These are phyloP conservation scores for Aspergillus ruber DNA, from an alignment of 2,329 filamentous ascomycete species.

Conservation along the genomic window DNA sequence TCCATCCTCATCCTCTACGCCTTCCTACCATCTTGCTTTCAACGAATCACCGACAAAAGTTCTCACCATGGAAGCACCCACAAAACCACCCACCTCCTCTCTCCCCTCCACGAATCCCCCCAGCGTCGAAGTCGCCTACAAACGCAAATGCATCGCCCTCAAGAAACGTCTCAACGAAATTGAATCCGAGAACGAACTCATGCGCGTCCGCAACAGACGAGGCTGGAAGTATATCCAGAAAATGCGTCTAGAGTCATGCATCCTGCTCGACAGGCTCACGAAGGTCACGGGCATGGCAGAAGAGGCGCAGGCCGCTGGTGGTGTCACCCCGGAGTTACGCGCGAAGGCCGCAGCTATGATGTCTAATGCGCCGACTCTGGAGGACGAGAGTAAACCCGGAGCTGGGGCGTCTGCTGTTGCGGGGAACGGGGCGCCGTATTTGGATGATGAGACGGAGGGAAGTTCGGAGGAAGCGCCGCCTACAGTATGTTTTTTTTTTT, in stretches of 20 bases:
- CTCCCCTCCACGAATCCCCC: constrained; percentile 56
- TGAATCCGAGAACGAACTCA: constrained; percentile 82
- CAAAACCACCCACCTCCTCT: constrained; percentile 16
- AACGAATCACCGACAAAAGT: neutral
- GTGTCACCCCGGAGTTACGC: constrained; percentile 30
- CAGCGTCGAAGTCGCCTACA: constrained; percentile 91
- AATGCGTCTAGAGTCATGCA: constrained; percentile 60
- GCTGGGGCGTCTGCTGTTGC: constrained; percentile 5
- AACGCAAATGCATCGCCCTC: constrained; percentile 90
- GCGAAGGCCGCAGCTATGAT: constrained; percentile 30
- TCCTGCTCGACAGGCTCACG: constrained; percentile 36
- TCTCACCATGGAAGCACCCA: constrained; percentile 23
- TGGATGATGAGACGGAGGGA: constrained; percentile 39
- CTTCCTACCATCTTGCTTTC: neutral
- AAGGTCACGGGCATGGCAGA: constrained; percentile 38
- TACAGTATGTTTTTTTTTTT: constrained; percentile 25
- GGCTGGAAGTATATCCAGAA: constrained; percentile 84
- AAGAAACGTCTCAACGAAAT: constrained; percentile 88
- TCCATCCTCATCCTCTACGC: no score
- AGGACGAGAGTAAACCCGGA: constrained; percentile 13
- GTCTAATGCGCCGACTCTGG: constrained; percentile 18
- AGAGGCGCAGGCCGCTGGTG: constrained; percentile 23
- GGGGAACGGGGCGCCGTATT: constrained; percentile 19
- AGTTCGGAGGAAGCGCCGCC: constrained; percentile 40
- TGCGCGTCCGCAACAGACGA: constrained; percentile 69